Base-by-base conservation (phyloP, 2,329 filamentous ascomycete genomes). In the Pyrenochaeta sp. region DNA sequence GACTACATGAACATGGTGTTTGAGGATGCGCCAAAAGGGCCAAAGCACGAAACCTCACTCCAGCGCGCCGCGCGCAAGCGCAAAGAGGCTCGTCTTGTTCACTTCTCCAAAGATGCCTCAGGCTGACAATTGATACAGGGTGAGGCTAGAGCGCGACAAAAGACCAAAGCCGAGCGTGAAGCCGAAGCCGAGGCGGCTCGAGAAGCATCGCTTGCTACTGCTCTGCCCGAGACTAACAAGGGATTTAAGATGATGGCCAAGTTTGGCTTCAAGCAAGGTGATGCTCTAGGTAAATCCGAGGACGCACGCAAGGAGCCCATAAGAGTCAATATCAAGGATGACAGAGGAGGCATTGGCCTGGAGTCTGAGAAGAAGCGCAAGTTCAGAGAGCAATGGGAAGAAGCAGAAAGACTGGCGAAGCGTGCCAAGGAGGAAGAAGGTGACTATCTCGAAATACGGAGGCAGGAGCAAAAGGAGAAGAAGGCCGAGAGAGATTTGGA, bases 1-100 rank as follows among this genome's bases (percentile, higher is more conserved):
- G 95, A 99, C 77, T 98, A 99, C 82, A 96, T 99, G 90, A 92
- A 89, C 66, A 98, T 99, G 94, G 83, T 88, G 12, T 93, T 99
- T 72, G 83, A 85, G 15, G 90, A 96, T 61, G 64, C 64, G 50
- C 82, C 85, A 0, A 75, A 75, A 15, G 71, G 73, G 23, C 69
- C 77, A 7, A 69, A 70, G 50, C 83, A 82, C 60, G 87, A 90
- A 72, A 87, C 87, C 10, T 85, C 86, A 18, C 79, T 87, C 1
- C 86, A 90, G 68, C 82, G 82, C 49, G 81, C 82, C 46, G 79
- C 78, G 52, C 83, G 81, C 48, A 79, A 81, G 71, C 83, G 77
- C 68, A 81, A 74, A 72, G 85, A 78, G 75, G 79, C 78, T 73
- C 67, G 61, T 52, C 12, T 33, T 10, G n/a, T 27, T 14, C 27